Base-by-base conservation (phyloP, 768 basidiomycete genomes). In the Albatrellus ellisii region DNA sequence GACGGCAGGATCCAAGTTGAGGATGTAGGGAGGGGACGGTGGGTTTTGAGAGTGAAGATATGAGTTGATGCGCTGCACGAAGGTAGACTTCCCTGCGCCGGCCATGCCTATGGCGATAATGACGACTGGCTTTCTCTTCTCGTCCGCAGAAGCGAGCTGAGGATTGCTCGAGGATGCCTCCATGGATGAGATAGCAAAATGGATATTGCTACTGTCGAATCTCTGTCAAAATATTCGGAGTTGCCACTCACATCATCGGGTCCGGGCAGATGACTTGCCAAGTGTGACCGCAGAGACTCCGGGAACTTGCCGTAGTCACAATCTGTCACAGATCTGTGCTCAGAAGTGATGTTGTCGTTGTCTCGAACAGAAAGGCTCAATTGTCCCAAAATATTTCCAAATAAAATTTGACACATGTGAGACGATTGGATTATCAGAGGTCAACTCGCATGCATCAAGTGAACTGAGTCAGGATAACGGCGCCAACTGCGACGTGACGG, bases 1-100 rank as follows among this genome's bases (percentile, higher is more conserved):
- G 2, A 98, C 94, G 1, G 95, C 95, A 5, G 95, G 95, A 60
- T 99, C 95, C 46, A 99, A 80, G 59, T 99, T 99, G 59, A 99
- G 73, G 57, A 97, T 81, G 61, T 99, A 99, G 0, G 95, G 92
- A 2, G 83, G 80, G n/a, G 65, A 62, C 20, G 70, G 68, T 2
- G 69, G 74, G 45, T 77, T 58, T 32, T 63, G 61, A 0, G 79
- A 70, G 62, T 94, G 87, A 36, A 98, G 65, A 63, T 97, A 75
- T 11, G 92, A 84, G 59, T 94, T 97, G 43, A 98, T 79, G 26
- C 89, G 77, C 52, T 95, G 89, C 15, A 99, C 87, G 57, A 99
- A 87, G 2, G 94, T 97, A 5, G 95, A 97, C 66, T 98, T 98
- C 46, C 94, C 94, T 3, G 88, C 88, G 4, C 92, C 92, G 0